Conservation (phyloP, 1,284 basidiomycete species). For the Neolentinus lepideus region DNA sequence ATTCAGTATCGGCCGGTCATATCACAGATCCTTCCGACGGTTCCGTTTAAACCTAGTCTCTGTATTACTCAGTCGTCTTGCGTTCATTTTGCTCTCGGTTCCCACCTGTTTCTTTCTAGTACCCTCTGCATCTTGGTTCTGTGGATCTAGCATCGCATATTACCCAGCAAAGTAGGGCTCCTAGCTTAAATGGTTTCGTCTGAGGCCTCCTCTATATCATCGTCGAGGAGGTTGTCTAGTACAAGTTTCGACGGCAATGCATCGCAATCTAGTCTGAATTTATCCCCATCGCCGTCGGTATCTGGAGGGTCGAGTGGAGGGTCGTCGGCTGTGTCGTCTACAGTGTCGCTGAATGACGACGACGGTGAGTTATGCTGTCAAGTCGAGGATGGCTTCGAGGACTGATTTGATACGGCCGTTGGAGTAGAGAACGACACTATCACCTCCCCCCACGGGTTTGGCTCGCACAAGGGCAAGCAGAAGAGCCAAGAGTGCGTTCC, state of each 20-base stretch:
- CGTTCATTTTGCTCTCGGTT: not conserved
- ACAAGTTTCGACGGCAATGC: not conserved
- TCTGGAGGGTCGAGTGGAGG: not conserved
- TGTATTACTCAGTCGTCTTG: not conserved
- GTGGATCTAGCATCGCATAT: not conserved
- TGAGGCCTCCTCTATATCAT: not conserved
- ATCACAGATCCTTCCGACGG: not conserved
- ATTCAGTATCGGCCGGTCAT: not conserved
- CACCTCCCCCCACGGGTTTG: not conserved
- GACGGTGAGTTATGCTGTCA: not conserved
- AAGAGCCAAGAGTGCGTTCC: conserved; percentile 53
- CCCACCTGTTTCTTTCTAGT: not conserved
- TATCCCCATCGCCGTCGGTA: not conserved
- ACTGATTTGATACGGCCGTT: not conserved
- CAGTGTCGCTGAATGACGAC: not conserved
- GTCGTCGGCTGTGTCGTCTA: not conserved
- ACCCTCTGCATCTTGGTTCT: not conserved
- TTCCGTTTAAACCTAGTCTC: not conserved
- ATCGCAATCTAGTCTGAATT: not conserved
- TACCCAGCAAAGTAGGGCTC: not conserved
- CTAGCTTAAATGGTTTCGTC: not conserved
- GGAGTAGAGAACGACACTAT: conserved; percentile 7
- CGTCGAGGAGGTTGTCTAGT: not conserved
- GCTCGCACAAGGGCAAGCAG: conserved; percentile 32
- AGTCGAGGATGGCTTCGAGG: too few relatives aligned